Evolutionary conservation across 495 filamentous ascomycete genomes (phyloP).

Genomic region (Aspergillus cavernicola): DNA sequence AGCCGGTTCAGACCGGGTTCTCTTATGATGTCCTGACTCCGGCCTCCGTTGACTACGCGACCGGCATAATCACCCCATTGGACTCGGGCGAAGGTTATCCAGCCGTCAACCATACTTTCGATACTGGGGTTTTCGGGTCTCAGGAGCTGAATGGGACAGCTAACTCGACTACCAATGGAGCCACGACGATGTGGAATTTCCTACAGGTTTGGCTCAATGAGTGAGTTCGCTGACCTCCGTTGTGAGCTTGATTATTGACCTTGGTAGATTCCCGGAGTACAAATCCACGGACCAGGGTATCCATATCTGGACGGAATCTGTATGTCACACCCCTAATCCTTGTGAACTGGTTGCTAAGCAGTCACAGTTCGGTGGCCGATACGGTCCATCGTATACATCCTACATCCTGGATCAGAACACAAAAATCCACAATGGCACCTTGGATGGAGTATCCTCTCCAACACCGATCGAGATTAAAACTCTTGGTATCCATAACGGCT

Average conservation of each 20-base stretch:
- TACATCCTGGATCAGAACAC: conserved; percentile 58
- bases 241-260: neutral
- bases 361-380: conserved; percentile 52
- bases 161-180: conserved; percentile 40
- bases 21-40: conserved; percentile 8
- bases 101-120: conserved; percentile 46
- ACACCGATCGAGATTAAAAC: conserved; percentile 28
- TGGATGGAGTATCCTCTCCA: conserved; percentile 12
- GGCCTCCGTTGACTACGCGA: neutral
- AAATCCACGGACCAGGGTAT: conserved; percentile 42
- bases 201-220: conserved; percentile 43
- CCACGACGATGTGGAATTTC: conserved; percentile 45
- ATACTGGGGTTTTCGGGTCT: conserved; percentile 48
- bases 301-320: conserved; percentile 32
- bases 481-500: conserved; percentile 54
- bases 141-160: conserved; percentile 39
- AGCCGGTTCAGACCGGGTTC: conserved; percentile 11
- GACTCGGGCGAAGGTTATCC: conserved; percentile 20
- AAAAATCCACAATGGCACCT: conserved; percentile 32
- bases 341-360: neutral
- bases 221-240: conserved; percentile 9
- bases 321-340: neutral
- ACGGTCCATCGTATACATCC: conserved; percentile 52
- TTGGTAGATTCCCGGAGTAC: conserved; percentile 32
- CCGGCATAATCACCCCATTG: neutral